These are phyloP conservation scores for Cercis canadensis DNA, from an alignment of 306 rosid species.

Conservation along the genomic window DNA sequence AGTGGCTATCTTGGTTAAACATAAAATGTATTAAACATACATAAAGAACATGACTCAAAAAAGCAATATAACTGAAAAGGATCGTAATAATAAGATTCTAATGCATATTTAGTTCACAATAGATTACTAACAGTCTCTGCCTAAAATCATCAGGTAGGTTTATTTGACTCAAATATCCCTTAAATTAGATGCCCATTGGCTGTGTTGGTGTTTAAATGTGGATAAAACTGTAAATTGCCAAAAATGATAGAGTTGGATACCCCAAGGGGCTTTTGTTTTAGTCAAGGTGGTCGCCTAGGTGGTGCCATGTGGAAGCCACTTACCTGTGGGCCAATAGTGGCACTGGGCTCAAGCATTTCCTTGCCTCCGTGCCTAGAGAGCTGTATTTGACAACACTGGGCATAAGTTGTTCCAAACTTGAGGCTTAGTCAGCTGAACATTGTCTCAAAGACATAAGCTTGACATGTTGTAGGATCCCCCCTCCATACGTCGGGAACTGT, in stretches of 20 bases:
- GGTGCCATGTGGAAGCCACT: neutral
- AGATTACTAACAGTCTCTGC: too few relatives aligned
- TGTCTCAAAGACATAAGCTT: too few relatives aligned
- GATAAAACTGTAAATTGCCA: neutral
- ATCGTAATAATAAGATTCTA: too few relatives aligned
- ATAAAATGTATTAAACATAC: neutral
- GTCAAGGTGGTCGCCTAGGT: neutral
- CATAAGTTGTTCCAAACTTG: neutral
- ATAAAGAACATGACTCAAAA: neutral
- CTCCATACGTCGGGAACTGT: too few relatives aligned
- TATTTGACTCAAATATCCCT: too few relatives aligned
- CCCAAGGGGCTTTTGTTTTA: too few relatives aligned
- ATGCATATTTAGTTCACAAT: too few relatives aligned
- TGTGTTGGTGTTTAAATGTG: neutral
- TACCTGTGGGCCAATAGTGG: neutral
- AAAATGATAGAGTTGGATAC: neutral
- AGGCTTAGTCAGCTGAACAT: constrained; percentile 14
- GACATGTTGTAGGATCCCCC: neutral
- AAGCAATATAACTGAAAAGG: too few relatives aligned
- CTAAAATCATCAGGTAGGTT: too few relatives aligned
- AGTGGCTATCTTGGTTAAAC: neutral
- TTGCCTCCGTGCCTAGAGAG: neutral
- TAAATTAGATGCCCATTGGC: too few relatives aligned
- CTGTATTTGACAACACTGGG: neutral
- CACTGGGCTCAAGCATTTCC: neutral